Percentiles rank a stretch among this genome's conserved stretches.
These are phyloP conservation scores for Leucocoprinus leucothites DNA, from an alignment of 768 basidiomycete species.

Conservation along the genomic window DNA sequence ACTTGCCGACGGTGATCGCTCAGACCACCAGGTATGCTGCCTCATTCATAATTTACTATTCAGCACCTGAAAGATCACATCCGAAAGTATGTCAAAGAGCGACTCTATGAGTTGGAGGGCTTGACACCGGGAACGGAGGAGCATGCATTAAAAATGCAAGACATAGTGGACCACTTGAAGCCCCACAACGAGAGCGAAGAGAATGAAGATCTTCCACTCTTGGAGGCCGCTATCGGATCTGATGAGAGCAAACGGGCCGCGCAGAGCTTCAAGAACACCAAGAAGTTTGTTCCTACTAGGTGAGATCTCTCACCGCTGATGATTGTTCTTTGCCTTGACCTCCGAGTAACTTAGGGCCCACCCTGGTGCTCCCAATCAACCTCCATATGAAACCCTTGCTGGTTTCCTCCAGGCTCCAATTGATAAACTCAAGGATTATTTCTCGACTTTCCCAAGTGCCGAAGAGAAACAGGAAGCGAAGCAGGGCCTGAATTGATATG, in stretches of 20 bases:
- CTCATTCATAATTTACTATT: not conserved
- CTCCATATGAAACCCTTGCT: slow-evolving; percentile 58
- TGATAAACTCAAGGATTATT: slow-evolving; percentile 57
- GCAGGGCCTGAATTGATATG: not conserved
- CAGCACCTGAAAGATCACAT: not conserved
- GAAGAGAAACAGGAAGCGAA: slow-evolving; percentile 11
- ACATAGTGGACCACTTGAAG: slow-evolving; percentile 45
- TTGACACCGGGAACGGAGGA: slow-evolving; percentile 38
- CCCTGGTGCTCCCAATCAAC: slow-evolving; percentile 44
- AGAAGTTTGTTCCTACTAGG: slow-evolving; percentile 63
- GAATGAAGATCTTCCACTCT: slow-evolving; percentile 48
- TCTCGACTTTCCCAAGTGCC: slow-evolving; percentile 22
- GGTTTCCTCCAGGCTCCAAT: slow-evolving; percentile 53
- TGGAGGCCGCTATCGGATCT: slow-evolving; percentile 45
- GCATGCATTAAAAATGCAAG: slow-evolving; percentile 39
- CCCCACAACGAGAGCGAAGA: slow-evolving; percentile 60
- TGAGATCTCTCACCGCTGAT: slow-evolving; percentile 25
- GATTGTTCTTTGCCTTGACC: too few species aligned
- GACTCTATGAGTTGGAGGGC: slow-evolving; percentile 45
- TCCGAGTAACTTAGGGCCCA: too few species aligned
- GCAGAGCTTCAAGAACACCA: slow-evolving; percentile 47
- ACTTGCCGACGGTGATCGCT: slow-evolving; percentile 43
- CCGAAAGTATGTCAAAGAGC: slow-evolving; percentile 29
- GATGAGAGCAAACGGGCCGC: slow-evolving; percentile 45
- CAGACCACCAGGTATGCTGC: slow-evolving; percentile 37